These are phyloP conservation scores for Bipolaris cookei DNA, from an alignment of 2,329 filamentous ascomycete species.

Conservation along the genomic window DNA sequence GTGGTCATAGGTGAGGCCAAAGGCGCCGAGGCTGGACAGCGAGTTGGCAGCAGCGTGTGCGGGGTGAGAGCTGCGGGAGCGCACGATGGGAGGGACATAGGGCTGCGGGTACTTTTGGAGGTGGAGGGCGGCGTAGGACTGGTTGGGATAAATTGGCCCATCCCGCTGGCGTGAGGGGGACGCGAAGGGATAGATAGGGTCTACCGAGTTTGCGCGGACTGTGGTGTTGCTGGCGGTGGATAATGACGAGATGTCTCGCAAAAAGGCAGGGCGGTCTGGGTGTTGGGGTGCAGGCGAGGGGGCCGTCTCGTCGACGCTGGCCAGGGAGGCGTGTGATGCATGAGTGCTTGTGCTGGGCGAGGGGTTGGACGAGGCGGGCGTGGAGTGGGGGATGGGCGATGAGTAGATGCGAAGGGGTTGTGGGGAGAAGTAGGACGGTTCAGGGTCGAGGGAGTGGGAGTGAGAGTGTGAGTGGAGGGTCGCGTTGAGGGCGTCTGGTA, in stretches of 20 bases:
- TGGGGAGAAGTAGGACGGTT: slow-evolving; percentile 50
- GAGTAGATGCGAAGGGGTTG: slow-evolving; percentile 46
- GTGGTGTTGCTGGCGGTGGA: slow-evolving; percentile 53
- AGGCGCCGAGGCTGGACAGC: slow-evolving; percentile 51
- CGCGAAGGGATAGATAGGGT: slow-evolving; percentile 28
- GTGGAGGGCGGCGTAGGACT: slow-evolving; percentile 58
- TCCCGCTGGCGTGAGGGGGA: slow-evolving; percentile 32
- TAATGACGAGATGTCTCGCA: slow-evolving; percentile 51
- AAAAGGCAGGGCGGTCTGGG: slow-evolving; percentile 47
- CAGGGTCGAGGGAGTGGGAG: slow-evolving; percentile 31
- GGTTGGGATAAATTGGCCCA: slow-evolving; percentile 55
- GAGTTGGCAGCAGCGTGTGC: slow-evolving; percentile 49
- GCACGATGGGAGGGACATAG: slow-evolving; percentile 46
- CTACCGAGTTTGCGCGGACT: slow-evolving; percentile 46
- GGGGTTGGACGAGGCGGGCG: slow-evolving; percentile 37
- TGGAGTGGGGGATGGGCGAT: slow-evolving; percentile 38
- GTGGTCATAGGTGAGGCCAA: slow-evolving; percentile 45
- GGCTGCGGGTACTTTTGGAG: slow-evolving; percentile 53
- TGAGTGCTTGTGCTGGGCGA: slow-evolving; percentile 43
- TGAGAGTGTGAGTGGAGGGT: slow-evolving; percentile 29
- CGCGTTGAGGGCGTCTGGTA: slow-evolving; percentile 33
- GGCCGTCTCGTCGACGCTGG: slow-evolving; percentile 15
- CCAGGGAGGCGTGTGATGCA: slow-evolving; percentile 34
- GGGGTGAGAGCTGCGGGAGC: slow-evolving; percentile 53
- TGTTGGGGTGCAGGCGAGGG: slow-evolving; percentile 22